These are phyloP conservation scores for Apiospora rasikravindrae DNA, from an alignment of 2,329 filamentous ascomycete species.

Conservation along the genomic window DNA sequence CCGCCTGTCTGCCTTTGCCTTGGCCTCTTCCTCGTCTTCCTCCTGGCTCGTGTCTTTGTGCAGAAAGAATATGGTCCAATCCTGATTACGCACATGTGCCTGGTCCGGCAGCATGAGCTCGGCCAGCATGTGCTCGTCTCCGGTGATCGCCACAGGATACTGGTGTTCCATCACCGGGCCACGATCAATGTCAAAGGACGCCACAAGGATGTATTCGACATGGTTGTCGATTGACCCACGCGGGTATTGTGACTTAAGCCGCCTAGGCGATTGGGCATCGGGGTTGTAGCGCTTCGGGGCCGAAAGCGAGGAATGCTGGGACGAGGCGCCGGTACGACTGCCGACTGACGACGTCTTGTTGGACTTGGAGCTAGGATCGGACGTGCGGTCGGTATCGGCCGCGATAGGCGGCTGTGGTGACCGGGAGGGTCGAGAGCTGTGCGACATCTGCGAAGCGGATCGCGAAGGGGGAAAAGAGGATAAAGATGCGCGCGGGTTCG, in stretches of 20 bases:
- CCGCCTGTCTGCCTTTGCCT: slow-evolving; percentile 59
- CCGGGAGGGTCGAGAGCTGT: slow-evolving; percentile 56
- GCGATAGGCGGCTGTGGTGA: slow-evolving; percentile 59
- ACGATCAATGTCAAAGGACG: slow-evolving; percentile 95
- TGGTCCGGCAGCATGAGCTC: slow-evolving; percentile 99
- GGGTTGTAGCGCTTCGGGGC: slow-evolving; percentile 56
- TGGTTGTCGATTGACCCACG: slow-evolving; percentile 81
- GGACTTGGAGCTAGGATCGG: slow-evolving; percentile 64
- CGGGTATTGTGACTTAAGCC: slow-evolving; percentile 76
- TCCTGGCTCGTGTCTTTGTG: slow-evolving; percentile 91
- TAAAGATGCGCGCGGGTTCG: slow-evolving; percentile 60
- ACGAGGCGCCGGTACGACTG: slow-evolving; percentile 57
- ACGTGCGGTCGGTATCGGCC: slow-evolving; percentile 59
- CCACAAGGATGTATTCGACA: slow-evolving; percentile 98
- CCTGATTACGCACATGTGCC: slow-evolving; percentile 90
- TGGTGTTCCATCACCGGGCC: slow-evolving; percentile 99
- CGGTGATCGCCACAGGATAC: slow-evolving; percentile 91
- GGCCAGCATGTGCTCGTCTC: slow-evolving; percentile 96
- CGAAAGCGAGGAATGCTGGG: slow-evolving; percentile 66
- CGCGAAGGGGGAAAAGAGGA: slow-evolving; percentile 67
- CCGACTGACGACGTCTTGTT: slow-evolving; percentile 57
- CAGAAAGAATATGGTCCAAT: slow-evolving; percentile 99
- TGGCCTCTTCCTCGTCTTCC: slow-evolving; percentile 76
- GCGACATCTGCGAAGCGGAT: slow-evolving; percentile 63
- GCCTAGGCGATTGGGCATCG: slow-evolving; percentile 57